These are phyloP conservation scores for Fusarium compactum DNA, from an alignment of 2,329 filamentous ascomycete genomes.

Conservation along the genomic window DNA sequence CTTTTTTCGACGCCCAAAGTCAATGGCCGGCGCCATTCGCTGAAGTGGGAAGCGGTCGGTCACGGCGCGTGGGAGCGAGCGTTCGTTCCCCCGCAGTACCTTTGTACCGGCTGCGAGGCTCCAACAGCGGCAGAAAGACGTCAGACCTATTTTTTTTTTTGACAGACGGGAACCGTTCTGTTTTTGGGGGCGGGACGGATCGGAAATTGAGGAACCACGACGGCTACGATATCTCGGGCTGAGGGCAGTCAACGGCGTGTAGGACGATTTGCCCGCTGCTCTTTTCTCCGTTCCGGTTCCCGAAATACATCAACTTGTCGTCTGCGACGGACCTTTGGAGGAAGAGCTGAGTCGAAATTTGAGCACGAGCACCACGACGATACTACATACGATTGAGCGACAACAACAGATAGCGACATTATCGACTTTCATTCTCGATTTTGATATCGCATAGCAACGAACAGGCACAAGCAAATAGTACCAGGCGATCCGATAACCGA, in stretches of 20 bases:
- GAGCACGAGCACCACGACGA: conserved; percentile 1
- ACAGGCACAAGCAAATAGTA: conserved; percentile 10
- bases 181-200: conserved; percentile 30
- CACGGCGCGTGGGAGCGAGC: conserved; percentile 66
- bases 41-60: conserved; percentile 66
- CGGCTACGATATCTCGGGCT: conserved; percentile 11
- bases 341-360: conserved; percentile 4
- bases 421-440: conserved; percentile 4
- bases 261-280: neutral
- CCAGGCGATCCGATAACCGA: conserved; percentile 17
- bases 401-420: conserved; percentile 5
- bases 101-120: conserved; percentile 51
- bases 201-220: conserved; percentile 17
- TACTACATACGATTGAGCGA: conserved; percentile 6
- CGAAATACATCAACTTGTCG: conserved; percentile 26
- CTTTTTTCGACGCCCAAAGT: conserved; percentile 49
- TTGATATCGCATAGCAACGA: conserved; percentile 21
- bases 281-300: conserved; percentile 9
- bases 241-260: conserved; percentile 10
- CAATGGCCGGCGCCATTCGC: conserved; percentile 69
- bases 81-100: conserved; percentile 68
- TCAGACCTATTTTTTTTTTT: conserved; percentile 7
- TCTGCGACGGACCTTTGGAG: conserved; percentile 17
- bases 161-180: conserved; percentile 15
- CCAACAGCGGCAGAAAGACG: conserved; percentile 40